Base-by-base conservation (phyloP, 345 rosid genomes). In the Boechera stricta region DNA sequence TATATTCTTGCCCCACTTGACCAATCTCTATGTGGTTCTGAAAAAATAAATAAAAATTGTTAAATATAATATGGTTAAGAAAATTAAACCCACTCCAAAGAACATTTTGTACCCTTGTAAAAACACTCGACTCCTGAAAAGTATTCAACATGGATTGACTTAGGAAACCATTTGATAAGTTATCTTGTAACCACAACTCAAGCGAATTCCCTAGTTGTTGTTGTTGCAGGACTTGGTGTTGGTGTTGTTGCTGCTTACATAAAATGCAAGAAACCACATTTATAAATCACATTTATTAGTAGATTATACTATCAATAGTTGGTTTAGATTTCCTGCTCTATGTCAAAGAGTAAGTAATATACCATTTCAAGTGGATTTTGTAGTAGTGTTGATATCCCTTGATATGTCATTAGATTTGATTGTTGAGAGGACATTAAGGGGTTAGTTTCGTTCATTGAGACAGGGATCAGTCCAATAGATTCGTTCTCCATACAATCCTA, bases 361-460 rank as follows among this genome's bases (percentile, higher is more conserved):
- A 70, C 77, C 62, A 62, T 52, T 62, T 49, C 62, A 73, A 53
- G 33, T 64, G 36, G 41, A 53, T 73, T 42, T 39, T 8, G 32
- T 63, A 21, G 10, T 8, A 38, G 12, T 10, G 39, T 35, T 51
- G 33, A 35, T 32, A 7, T 10, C 70, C 49, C 64, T 33, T 44
- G 47, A 60, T 60, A 24, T 13, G 36, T 6, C 36, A 26, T 2
- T 15, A 47, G 28, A 33, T 59, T 8, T 48, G 48, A 59, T 38
- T 71, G 9, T 26, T 42, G 48, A 59, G 13, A 1, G 6, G 41
- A 35, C n/a, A 71, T 16, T 2, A 32, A 44, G 1, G 4, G 2
- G 10, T 11, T 71, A 21, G 13, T 57, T 59, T 59, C 47, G 6
- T 29, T 21, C n/a, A 15, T 35, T 5, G 16, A 60, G 42, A 48